Evolutionary conservation across 176 grass and related monocot species (phyloP), one percentile per base, ranked within the genome.

Genomic region (Juncus effusus): DNA sequence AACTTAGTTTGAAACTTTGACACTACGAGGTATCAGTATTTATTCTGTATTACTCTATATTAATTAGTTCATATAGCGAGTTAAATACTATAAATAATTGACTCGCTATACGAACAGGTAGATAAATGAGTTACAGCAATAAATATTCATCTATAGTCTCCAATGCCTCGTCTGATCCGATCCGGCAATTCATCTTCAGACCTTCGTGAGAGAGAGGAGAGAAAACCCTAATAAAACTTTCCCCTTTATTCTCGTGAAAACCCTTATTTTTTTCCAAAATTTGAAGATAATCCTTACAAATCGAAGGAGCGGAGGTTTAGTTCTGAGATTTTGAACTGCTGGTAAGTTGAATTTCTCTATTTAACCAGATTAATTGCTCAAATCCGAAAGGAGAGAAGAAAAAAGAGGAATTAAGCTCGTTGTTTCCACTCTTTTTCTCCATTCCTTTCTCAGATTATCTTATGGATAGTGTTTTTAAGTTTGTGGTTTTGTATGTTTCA

Each of bases 161-260:
- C 19, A 38, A 9, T 36, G 65, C 28, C 50, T 40, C 35, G 54
- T 28, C 65, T 40, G 65, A 69, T 55, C 65, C 65, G 44, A 69
- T 69, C 49, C 65, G 65, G 50, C 65, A 53, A 47, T 53, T 47
- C 49, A 53, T 51, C 45, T 55, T 69, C 38, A 53, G 49, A 36
- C 51, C 53, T 36, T 55, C 3, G 11, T 38, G 65, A 47, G 63
- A 66, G 65, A 47, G 44, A 47, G 44, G 44, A 47, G 38, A 69
- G 50, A 69, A 69, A 69, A 69, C 65, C 65, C 65, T 69, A 69
- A 69, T 53, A 51, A 49, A 38, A 44, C 44, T 66, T 54, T 69
- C 2, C 45, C 16, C 28, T 16, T 12, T 16, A 51, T 69, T 69
- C 65, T 55, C 47, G 38, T 51, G 65, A 69, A 69, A 69, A 69